Base-by-base conservation (phyloP, 352 stramenopile species). In the Pythium plurisporium region DNA sequence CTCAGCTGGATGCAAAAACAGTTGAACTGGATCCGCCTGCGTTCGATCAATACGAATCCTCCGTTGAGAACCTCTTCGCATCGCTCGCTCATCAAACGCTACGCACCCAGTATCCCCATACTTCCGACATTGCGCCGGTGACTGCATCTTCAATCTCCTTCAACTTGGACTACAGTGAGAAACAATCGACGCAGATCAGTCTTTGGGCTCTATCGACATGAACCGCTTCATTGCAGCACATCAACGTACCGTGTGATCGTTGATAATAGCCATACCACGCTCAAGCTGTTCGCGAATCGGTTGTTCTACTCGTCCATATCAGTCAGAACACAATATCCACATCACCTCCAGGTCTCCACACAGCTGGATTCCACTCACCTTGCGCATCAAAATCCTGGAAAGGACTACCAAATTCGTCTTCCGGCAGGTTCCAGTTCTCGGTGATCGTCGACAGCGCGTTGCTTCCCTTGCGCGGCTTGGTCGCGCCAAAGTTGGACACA, bases 61-160 rank as follows among this genome's bases (percentile, higher is more conserved):
- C 19, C 22, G n/a, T 37, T 8, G 8, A 27, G n/a, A n/a, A n/a
- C 41, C 31, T 41, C 29, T 8, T 41, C 46, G 10, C 43, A 19
- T 54, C 25, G 20, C 15, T 33, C 15, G 20, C 31, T 23, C 5
- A 20, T 9, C 29, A 33, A 17, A 40, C 11, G 17, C 33, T 29
- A 55, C 64, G 59, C 70, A 93, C 83, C 84, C 85, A 95, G 54
- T 95, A 93, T 53, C 83, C 85, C 85, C 85, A 95, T 7, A 95
- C 82, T 80, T 95, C 85, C 11, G 85, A 95, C 84, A 94, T 92
- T 7, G 84, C 82, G 0, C 81, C 79, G 15, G 82, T 92, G 55
- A 95, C 86, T 0, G 82, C 82, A 42, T 94, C 82, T 59, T 94
- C 85, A 49, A 94, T 92, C 36, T 92, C 85, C 62, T 93, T 92